Conservation (phyloP, 176 grass and related monocot species). For the Paspalum notatum region DNA sequence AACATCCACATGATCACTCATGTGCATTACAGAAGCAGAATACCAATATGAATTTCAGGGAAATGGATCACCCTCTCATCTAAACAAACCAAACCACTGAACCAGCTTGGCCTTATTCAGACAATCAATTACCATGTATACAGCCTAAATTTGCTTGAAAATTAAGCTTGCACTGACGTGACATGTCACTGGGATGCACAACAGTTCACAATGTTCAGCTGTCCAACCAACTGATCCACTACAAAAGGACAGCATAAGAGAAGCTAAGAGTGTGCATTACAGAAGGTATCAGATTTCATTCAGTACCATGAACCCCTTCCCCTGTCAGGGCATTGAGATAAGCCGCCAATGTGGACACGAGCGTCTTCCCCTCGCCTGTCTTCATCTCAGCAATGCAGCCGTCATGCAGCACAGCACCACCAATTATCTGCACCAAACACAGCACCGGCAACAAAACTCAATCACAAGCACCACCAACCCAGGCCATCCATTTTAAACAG, state of each 20-base stretch:
- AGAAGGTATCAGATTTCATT: conserved; percentile 18
- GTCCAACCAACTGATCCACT: background rate
- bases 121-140: background rate
- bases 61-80: background rate
- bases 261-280: background rate
- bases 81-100: background rate
- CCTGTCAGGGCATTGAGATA: conserved; percentile 89
- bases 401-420: conserved; percentile 93
- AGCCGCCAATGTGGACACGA: conserved; percentile 82
- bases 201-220: background rate
- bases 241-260: background rate
- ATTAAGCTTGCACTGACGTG: background rate
- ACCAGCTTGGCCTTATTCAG: background rate
- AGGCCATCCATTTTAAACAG: background rate
- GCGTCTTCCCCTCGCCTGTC: conserved; percentile 92
- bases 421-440: conserved; percentile 68
- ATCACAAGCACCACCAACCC: background rate
- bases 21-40: background rate
- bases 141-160: background rate
- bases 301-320: conserved; percentile 90
- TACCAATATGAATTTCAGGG: background rate
- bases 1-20: background rate
- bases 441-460: background rate
- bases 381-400: conserved; percentile 99
- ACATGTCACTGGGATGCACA: background rate